Percentiles rank a stretch among this genome's conserved stretches.
Conservation (phyloP, 768 basidiomycete species). For the Leccinum broughii region DNA sequence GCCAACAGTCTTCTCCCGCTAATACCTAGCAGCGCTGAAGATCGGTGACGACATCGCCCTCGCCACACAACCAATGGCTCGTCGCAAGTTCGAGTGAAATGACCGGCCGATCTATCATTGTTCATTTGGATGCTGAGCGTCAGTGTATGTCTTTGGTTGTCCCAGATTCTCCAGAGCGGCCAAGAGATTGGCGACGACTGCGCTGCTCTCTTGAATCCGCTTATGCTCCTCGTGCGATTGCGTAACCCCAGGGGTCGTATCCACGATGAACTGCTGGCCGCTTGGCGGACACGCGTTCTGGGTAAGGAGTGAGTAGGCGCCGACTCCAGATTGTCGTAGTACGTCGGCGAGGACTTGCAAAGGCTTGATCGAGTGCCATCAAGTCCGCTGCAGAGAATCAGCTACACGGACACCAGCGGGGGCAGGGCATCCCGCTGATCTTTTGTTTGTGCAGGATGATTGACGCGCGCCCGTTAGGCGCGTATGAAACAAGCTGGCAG, state of each 20-base stretch:
- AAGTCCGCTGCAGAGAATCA: slow-evolving; percentile 33
- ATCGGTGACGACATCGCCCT: neutral
- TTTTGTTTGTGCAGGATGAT: slow-evolving; percentile 50
- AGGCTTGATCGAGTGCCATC: no score
- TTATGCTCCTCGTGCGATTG: slow-evolving; percentile 50
- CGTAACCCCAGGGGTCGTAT: slow-evolving; percentile 45
- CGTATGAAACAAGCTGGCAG: no score
- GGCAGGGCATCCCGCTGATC: slow-evolving; percentile 34
- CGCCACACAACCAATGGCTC: neutral
- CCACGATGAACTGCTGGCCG: slow-evolving; percentile 48
- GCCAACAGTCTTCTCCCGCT: neutral
- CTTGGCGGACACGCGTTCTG: slow-evolving; percentile 16
- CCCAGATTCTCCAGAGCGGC: slow-evolving; percentile 61
- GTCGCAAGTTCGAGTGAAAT: neutral
- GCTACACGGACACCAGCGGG: neutral
- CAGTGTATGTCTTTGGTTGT: neutral
- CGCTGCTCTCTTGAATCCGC: slow-evolving; percentile 33
- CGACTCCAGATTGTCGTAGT: slow-evolving; percentile 40
- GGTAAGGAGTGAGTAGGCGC: slow-evolving; percentile 56
- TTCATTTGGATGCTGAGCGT: neutral
- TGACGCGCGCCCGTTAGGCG: slow-evolving; percentile 57
- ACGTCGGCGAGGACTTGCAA: no score
- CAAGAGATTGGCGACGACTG: slow-evolving; percentile 44
- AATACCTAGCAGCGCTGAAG: neutral
- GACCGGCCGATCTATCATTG: neutral